Evolutionary conservation across 1,139 yeast genomes (phyloP), one percentile per base, ranked within the genome.

Genomic region (Geotrichum armillariae): DNA sequence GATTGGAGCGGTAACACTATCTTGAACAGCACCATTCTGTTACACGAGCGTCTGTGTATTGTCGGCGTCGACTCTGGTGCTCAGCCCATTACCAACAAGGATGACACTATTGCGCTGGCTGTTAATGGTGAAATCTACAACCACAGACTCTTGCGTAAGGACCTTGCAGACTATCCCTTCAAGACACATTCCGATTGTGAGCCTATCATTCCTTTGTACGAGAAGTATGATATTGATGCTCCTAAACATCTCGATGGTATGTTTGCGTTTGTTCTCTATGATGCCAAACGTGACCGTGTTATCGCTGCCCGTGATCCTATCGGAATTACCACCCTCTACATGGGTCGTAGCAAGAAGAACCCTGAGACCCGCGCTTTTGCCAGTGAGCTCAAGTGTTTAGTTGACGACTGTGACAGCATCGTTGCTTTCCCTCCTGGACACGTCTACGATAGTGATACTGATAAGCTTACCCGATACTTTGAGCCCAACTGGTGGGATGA

Each of bases 91-190:
- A 78, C 84, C 58, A 85, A 90, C 56, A 75, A 77, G 50, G 96
- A 90, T 62, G 94, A 79, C 53, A 74, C 83, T 65, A 80, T 79
- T 68, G 73, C 82, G 32, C 76, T 93, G 59, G 82, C 95, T 55
- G 99, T 93, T 68, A 93, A 93, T 76, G 99, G 98, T 62, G 99
- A 93, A 74, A 93, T 93, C 66, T 93, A 93, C 75, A 93, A 93
- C 83, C 99, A 93, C 73, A 89, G 91, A 70, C 77, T 85, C 62
- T 70, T 93, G 65, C 84, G 99, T 76, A 81, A 80, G 50, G 79
- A 86, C 71, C 80, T 85, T 66, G 55, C 64, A 41, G 85, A 80
- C 52, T 93, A 93, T 72, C 71, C 76, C 54, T 93, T 78, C 82
- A 81, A 87, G 73, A 88, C 97, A 40, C 78, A 89, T 61, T 82